Conservation (phyloP, 2,329 filamentous ascomycete genomes). For the Celoporthe dispersa region DNA sequence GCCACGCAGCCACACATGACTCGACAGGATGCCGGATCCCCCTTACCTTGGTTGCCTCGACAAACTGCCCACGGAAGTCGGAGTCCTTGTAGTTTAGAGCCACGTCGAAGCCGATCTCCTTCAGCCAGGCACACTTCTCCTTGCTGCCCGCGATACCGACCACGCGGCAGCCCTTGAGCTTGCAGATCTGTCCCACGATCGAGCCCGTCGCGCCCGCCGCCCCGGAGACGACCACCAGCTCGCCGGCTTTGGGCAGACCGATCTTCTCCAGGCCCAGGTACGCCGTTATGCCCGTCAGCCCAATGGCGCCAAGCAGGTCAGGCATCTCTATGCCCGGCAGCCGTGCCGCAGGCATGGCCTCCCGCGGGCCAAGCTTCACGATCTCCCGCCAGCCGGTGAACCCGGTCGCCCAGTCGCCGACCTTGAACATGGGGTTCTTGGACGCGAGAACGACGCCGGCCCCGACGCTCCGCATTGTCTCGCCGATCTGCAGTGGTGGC, state of each 20-base stretch:
- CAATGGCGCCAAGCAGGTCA: slow-evolving; percentile 58
- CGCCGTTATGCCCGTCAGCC: slow-evolving; percentile 67
- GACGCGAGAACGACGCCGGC: slow-evolving; percentile 58
- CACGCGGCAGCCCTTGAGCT: slow-evolving; percentile 61
- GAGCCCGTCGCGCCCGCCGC: slow-evolving; percentile 71
- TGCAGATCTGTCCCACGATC: slow-evolving; percentile 70
- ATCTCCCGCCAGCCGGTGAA: slow-evolving; percentile 63
- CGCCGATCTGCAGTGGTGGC: slow-evolving; percentile 63
- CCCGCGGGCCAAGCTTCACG: slow-evolving; percentile 50
- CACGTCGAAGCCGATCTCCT: slow-evolving; percentile 66
- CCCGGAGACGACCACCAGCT: slow-evolving; percentile 69
- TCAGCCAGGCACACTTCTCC: slow-evolving; percentile 66
- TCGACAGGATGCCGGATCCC: not conserved
- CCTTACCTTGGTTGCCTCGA: slow-evolving; percentile 53
- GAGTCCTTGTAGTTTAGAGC: slow-evolving; percentile 72
- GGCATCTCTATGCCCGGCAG: slow-evolving; percentile 43
- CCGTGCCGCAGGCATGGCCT: slow-evolving; percentile 40
- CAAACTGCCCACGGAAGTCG: slow-evolving; percentile 64
- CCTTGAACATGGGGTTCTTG: slow-evolving; percentile 49
- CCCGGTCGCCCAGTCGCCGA: slow-evolving; percentile 56
- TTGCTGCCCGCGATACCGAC: slow-evolving; percentile 59
- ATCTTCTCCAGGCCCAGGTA: slow-evolving; percentile 70
- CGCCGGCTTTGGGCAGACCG: slow-evolving; percentile 62
- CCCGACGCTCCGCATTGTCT: slow-evolving; percentile 61
- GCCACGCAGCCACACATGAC: slow-evolving; percentile 32